A percentile compares a stretch with the other conserved stretches of the same genome.
Conservation (phyloP, 202 grass and related monocot species). For the Dendrocalamus latiflorus region DNA sequence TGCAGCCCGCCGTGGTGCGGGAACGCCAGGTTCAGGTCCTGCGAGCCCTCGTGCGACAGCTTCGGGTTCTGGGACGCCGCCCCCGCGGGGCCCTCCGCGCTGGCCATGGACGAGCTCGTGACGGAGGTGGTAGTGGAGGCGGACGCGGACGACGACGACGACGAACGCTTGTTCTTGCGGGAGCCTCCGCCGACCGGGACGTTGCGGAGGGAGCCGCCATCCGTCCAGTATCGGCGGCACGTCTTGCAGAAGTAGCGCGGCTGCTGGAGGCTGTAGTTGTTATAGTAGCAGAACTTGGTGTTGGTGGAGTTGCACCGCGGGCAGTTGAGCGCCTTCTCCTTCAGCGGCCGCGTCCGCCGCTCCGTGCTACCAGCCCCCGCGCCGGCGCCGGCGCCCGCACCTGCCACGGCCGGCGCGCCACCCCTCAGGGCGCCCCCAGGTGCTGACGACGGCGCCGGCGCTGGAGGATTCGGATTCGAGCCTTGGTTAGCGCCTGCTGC, state of each 20-base stretch:
- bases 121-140: constrained; percentile 17
- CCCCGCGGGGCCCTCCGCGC: not conserved
- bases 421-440: constrained; percentile 1
- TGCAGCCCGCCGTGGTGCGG: constrained; percentile 46
- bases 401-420: not conserved
- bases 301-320: constrained; percentile 95
- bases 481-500: constrained; percentile 14
- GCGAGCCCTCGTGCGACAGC: constrained; percentile 52
- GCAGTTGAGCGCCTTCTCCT: constrained; percentile 91
- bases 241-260: constrained; percentile 95
- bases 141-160: constrained; percentile 18
- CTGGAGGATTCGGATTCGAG: constrained; percentile 10
- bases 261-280: constrained; percentile 95
- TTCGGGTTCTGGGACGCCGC: constrained; percentile 49
- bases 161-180: constrained; percentile 87
- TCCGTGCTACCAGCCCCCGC: constrained; percentile 43
- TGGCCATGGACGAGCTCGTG: constrained; percentile 21
- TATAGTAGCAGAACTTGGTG: constrained; percentile 99
- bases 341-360: constrained; percentile 76
- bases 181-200: constrained; percentile 91
- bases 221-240: constrained; percentile 85
- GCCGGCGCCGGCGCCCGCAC: constrained; percentile 23
- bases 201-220: constrained; percentile 89
- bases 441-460: not conserved
- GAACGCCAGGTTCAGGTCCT: constrained; percentile 86